A percentile compares a stretch with the other conserved stretches of the same genome.
These are phyloP conservation scores for Wickerhamomyces queroliae DNA, from an alignment of 805 yeast species.

Conservation along the genomic window DNA sequence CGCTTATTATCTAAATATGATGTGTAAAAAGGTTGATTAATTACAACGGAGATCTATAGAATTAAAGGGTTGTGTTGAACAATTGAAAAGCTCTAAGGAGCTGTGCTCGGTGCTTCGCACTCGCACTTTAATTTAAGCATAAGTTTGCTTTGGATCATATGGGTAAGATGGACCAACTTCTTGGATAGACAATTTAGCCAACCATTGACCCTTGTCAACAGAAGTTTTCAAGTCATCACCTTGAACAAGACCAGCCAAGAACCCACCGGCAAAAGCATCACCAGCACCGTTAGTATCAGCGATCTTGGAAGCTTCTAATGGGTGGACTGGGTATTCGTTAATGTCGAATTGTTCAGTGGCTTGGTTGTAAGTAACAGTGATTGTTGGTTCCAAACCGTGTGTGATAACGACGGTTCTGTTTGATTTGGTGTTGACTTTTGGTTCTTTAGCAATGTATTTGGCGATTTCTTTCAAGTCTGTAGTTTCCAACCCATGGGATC, in stretches of 20 bases:
- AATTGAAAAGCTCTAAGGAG: no score
- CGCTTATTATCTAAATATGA: no score
- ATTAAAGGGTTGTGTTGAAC: no score
- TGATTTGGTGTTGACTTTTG: slow-evolving; percentile 62
- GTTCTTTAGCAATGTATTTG: slow-evolving; percentile 68
- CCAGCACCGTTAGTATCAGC: slow-evolving; percentile 99
- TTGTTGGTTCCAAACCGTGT: slow-evolving; percentile 90
- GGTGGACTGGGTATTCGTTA: slow-evolving; percentile 61
- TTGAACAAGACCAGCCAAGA: slow-evolving; percentile 80
- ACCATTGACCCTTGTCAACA: slow-evolving; percentile 92
- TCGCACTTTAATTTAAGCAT: slow-evolving; percentile 4
- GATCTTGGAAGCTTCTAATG: slow-evolving; percentile 60
- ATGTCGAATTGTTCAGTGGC: slow-evolving; percentile 39
- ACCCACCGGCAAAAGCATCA: slow-evolving; percentile 97
- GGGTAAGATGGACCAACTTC: slow-evolving; percentile 95
- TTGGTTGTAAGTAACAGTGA: slow-evolving; percentile 58
- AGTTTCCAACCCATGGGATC: slow-evolving; percentile 60
- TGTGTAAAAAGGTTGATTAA: no score
- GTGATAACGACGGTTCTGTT: slow-evolving; percentile 90
- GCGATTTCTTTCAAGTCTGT: slow-evolving; percentile 74
- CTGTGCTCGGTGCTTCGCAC: no score
- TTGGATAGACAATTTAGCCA: slow-evolving; percentile 88
- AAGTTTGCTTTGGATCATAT: slow-evolving; percentile 19
- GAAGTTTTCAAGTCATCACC: slow-evolving; percentile 56
- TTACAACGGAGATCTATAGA: no score